Evolutionary conservation across 371 early-diverging fungal species (phyloP).

Genomic region (Syncephalastrum contaminatum): DNA sequence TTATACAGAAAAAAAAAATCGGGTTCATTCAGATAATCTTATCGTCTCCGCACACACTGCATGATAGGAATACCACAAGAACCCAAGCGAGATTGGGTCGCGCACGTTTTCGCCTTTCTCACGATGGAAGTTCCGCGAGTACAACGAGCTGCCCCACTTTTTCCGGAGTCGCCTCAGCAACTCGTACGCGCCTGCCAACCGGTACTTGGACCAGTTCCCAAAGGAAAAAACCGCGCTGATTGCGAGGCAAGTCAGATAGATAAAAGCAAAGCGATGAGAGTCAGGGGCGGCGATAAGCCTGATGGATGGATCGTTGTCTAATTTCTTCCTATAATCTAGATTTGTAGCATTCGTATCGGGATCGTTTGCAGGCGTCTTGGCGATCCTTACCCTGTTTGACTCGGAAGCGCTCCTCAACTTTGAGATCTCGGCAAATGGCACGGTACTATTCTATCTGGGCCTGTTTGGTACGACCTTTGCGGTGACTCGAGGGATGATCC

Average conservation of each 20-base stretch:
- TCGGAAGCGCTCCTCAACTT: conserved; percentile 86
- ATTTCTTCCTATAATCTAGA: conserved; percentile 32
- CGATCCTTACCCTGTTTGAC: conserved; percentile 81
- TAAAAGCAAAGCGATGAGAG: background rate
- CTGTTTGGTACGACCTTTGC: conserved; percentile 87
- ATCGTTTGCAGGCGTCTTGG: conserved; percentile 84
- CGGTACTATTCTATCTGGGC: conserved; percentile 90
- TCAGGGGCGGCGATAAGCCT: background rate
- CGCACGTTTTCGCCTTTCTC: conserved; percentile 88
- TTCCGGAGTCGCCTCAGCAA: conserved; percentile 76
- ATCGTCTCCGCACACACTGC: background rate
- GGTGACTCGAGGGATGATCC: conserved; percentile 79
- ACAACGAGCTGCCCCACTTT: conserved; percentile 94
- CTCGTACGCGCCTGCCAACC: conserved; percentile 70
- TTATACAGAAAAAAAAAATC: background rate
- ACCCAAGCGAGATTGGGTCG: conserved; percentile 80
- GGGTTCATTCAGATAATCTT: too few species aligned
- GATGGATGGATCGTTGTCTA: background rate
- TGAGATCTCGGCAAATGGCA: conserved; percentile 83
- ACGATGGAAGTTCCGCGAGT: conserved; percentile 92
- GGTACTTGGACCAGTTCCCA: conserved; percentile 90
- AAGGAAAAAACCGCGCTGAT: conserved; percentile 76
- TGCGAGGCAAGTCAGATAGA: conserved; percentile 56
- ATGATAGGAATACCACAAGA: conserved; percentile 80
- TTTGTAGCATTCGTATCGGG: conserved; percentile 91